Percentiles rank a stretch among this genome's conserved stretches.
phyloP scores from a whole-genome alignment of 164 flowering plant genomes.

The Chimonanthus praecox region DNA sequence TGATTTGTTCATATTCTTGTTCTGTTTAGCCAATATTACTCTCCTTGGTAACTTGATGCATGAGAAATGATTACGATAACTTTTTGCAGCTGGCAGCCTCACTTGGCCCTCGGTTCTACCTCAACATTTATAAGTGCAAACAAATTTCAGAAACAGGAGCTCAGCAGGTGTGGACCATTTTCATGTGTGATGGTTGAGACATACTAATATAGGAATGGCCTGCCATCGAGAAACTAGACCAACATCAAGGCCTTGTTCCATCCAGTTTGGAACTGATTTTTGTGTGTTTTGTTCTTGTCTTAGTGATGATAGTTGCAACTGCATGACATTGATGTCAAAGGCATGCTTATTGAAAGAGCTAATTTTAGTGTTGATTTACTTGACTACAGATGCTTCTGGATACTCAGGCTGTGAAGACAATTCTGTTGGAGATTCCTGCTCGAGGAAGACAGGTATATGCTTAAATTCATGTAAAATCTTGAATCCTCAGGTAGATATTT shows the following conservation, averaged over 20 bases:
- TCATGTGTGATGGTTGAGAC: not conserved
- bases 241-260: not conserved
- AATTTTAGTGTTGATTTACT: not conserved
- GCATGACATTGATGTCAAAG: not conserved
- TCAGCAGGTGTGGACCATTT: slow-evolving; percentile 59
- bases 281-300: not conserved
- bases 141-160: slow-evolving; percentile 98
- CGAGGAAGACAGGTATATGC: slow-evolving; percentile 70
- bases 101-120: slow-evolving; percentile 89
- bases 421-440: slow-evolving; percentile 89
- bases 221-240: not conserved
- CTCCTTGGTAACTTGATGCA: too few relatives aligned
- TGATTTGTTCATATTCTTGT: too few relatives aligned
- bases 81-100: slow-evolving; percentile 87
- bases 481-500: not conserved
- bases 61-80: not conserved
- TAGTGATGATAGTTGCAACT: not conserved
- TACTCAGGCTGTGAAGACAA: slow-evolving; percentile 95
- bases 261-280: not conserved
- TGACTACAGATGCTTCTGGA: slow-evolving; percentile 86
- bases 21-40: too few relatives aligned
- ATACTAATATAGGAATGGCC: not conserved
- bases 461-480: not conserved
- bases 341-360: not conserved
- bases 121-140: slow-evolving; percentile 92